Conservation (phyloP, 352 stramenopile species). For the Blastocystis sp. region DNA sequence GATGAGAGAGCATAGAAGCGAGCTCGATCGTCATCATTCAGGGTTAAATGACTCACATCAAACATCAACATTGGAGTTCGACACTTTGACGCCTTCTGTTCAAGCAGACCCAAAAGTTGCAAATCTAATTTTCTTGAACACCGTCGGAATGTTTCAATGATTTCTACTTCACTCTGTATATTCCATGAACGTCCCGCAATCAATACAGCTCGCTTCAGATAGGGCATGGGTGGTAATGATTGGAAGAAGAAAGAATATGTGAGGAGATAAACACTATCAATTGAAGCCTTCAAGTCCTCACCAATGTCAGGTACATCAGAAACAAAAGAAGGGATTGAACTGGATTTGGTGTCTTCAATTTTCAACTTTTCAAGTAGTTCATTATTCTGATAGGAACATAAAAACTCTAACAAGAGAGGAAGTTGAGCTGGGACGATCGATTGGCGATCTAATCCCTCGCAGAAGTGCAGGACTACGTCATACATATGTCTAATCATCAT, state of each 20-base stretch:
- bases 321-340: not conserved
- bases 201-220: not conserved
- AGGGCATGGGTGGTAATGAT: not conserved
- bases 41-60: not conserved
- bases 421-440: conserved; percentile 34
- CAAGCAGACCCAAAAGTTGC: not conserved
- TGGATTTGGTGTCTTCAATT: not conserved
- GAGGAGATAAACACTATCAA: conserved; percentile 42
- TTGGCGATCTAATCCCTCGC: not conserved
- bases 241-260: conserved; percentile 23
- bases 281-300: not conserved
- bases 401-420: conserved; percentile 34
- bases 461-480: conserved; percentile 13
- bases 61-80: not conserved
- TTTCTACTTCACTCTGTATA: not conserved
- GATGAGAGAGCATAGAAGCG: conserved; percentile 43
- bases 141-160: not conserved
- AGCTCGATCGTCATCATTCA: conserved; percentile 44
- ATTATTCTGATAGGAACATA: conserved; percentile 4
- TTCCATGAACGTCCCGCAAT: not conserved
- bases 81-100: not conserved
- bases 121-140: conserved; percentile 11
- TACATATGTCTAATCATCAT: not conserved
- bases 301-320: not conserved
- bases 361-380: not conserved